Conservation (phyloP, 2,329 filamentous ascomycete species). For the Sporothrix variecibatus region DNA sequence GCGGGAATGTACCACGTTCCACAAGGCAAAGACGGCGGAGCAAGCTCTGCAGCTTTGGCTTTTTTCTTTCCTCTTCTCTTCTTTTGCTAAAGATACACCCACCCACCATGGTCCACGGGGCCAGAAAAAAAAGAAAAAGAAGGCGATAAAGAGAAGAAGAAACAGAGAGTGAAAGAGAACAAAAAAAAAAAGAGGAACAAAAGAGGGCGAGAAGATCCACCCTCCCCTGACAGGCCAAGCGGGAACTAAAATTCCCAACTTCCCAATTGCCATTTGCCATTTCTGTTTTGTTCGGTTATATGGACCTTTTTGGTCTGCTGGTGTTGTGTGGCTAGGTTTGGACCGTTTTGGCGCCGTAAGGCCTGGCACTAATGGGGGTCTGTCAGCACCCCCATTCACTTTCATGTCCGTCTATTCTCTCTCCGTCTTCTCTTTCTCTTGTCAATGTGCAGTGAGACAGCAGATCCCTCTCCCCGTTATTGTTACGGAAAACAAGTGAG, state of each 20-base stretch:
- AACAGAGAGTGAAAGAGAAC: not conserved
- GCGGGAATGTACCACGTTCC: constrained; percentile 17
- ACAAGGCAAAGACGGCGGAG: not conserved
- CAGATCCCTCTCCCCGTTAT: not conserved
- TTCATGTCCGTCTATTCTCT: constrained; percentile 1
- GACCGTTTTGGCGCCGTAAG: not conserved
- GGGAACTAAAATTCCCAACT: constrained; percentile 14
- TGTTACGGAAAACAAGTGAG: not conserved
- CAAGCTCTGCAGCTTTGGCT: not conserved
- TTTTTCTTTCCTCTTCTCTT: not conserved
- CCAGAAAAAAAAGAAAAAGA: not conserved
- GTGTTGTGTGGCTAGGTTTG: not conserved
- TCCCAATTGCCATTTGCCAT: not conserved
- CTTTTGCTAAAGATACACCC: not conserved
- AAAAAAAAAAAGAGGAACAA: constrained; percentile 11
- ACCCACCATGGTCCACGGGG: not conserved
- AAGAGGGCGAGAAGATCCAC: constrained; percentile 6
- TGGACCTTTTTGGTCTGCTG: constrained; percentile 15
- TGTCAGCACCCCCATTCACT: constrained; percentile 18
- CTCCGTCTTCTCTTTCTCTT: constrained; percentile 1
- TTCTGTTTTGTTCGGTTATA: constrained; percentile 10
- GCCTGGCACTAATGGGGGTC: not conserved
- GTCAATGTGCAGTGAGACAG: constrained; percentile 9
- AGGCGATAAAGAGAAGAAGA: not conserved
- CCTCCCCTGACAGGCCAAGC: constrained; percentile 20